Base-by-base conservation (phyloP, 352 stramenopile genomes). In the Globisporangium radiosum region DNA sequence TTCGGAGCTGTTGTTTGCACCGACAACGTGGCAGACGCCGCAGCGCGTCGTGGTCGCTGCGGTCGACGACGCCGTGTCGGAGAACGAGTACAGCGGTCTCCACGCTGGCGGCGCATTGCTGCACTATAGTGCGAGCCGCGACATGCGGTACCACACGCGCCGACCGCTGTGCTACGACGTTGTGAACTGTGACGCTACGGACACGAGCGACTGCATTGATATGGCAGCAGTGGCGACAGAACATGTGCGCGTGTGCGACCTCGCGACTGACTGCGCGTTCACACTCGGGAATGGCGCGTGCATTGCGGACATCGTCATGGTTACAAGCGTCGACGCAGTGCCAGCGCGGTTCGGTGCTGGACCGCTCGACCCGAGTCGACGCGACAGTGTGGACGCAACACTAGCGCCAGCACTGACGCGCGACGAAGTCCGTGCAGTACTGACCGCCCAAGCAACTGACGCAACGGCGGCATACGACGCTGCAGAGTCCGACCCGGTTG, bases 151-250 rank as follows among this genome's bases (percentile, higher is more conserved):
- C 45, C 71, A 85, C 47, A 87, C 82, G 8, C 65, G 71, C 0
- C 75, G 76, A 2, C 82, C 80, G 2, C 59, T 60, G n/a, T 92
- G 82, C 56, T 88, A 81, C 50, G 69, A 86, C n/a, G 17, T 90
- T 0, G 56, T 65, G 4, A 76, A 75, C 6, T 92, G 82, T 44
- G 70, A 87, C 19, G 66, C 66, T 15, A 11, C 62, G 14, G 49
- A 75, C 13, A 13, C 58, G 3, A 63, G 44, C 1, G 43, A 54
- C 1, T 89, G 79, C 59, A 14, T 37, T 59, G 13, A 56, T 56
- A 3, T 56, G 56, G 11, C 52, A 17, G 1, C n/a, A 7, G 15
- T n/a, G 15, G 39, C 39, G 39, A 43, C 39, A 7, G 8, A 33
- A 33, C 25, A 42, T n/a, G 60, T 85, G 9, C 73, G 72, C 13